Evolutionary conservation across 257 asterid species (phyloP), one percentile per base, ranked within the genome.

Genomic region (Solanum chiquidenum): DNA sequence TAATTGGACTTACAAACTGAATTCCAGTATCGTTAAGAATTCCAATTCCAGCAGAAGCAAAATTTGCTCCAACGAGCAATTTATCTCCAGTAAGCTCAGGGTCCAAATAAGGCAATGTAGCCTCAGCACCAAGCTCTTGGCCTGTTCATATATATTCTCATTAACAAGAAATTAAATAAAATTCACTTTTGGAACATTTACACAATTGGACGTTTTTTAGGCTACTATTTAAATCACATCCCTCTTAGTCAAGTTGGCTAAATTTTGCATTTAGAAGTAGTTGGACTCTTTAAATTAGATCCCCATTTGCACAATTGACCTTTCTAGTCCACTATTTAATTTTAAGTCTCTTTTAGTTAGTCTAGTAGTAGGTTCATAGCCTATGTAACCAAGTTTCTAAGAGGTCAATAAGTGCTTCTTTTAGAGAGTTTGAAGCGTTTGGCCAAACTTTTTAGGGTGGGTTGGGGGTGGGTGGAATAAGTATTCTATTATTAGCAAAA

Each of bases 1-100:
- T 35, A 79, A 37, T 72, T 46, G 58, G 25, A 72, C 94, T 90
- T 92, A 95, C 99, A 88, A 96, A 96, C 77, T 96, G 99, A 92
- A 95, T 16, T 25, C 99, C 98, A 27, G 99, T 96, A 60, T 96
- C 99, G 80, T 91, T 90, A 66, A 95, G 95, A 80, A 96, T 96
- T 49, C 99, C 98, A 18, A 96, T 88, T 86, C 99, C 99, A 4
- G 99, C 99, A 6, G 99, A 96, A 25, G 98, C 99, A 11, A 96
- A 96, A 86, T 95, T 96, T 21, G 99, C 99, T 71, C 99, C 99
- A 42, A 94, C 95, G 20, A 96, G 88, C 11, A 96, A 92, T 46
- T 89, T 94, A 73, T 89, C 66, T 27, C 99, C 99, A 44, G 12
- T 90, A 11, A 95, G 91, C 76, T 87, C 89, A 0, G 98, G 98